Evolutionary conservation across 257 asterid species (phyloP).

Genomic region (Nicotiana obtusifolia): DNA sequence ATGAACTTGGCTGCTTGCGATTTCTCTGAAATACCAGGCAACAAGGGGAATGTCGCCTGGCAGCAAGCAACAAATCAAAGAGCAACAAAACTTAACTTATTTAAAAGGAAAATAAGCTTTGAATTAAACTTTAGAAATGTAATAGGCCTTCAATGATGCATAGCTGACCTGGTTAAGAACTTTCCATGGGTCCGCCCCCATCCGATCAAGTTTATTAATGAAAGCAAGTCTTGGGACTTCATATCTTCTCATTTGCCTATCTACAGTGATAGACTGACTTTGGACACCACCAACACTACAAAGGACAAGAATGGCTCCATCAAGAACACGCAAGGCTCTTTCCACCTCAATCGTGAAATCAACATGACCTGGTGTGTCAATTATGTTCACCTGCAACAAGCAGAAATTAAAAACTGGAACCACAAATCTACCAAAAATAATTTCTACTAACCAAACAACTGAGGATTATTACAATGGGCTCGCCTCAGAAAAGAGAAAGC

Average conservation of each 20-base stretch:
- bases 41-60: background rate
- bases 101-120: background rate
- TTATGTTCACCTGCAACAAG: constrained; percentile 73
- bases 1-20: background rate
- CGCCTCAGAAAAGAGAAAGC: background rate
- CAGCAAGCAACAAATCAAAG: background rate
- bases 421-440: background rate
- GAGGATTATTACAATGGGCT: background rate
- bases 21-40: background rate
- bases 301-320: constrained; percentile 93
- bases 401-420: background rate
- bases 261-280: constrained; percentile 98
- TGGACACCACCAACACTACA: constrained; percentile 99
- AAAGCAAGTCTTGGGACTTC: constrained; percentile 97
- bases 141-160: background rate
- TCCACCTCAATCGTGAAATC: constrained; percentile 99
- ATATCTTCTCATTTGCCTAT: constrained; percentile 98
- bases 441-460: background rate
- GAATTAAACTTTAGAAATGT: background rate
- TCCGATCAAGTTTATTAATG: constrained; percentile 91
- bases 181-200: constrained; percentile 99
- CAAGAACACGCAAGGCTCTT: constrained; percentile 97
- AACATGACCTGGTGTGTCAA: constrained; percentile 97
- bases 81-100: background rate
- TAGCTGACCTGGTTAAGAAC: constrained; percentile 84